Conservation (phyloP, 176 grass and related monocot species). For the Paspalum vaginatum region DNA sequence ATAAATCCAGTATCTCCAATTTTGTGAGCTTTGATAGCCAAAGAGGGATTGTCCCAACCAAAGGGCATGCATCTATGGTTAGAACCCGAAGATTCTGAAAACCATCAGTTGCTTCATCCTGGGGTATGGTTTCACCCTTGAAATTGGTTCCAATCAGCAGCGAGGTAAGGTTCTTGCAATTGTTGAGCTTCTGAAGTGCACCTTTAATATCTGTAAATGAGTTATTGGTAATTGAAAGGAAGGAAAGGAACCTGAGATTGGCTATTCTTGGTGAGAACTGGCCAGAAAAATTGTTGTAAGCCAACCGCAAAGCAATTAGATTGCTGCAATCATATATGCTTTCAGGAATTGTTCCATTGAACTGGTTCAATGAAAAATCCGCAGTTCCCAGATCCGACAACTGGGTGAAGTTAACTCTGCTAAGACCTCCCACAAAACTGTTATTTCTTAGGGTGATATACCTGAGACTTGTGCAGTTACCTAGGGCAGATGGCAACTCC, state of each 20-base stretch:
- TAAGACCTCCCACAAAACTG: slow-evolving; percentile 54
- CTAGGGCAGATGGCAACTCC: slow-evolving; percentile 50
- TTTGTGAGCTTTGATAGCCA: slow-evolving; percentile 70
- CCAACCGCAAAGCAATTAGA: slow-evolving; percentile 64
- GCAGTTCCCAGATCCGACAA: slow-evolving; percentile 58
- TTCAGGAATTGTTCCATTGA: slow-evolving; percentile 64
- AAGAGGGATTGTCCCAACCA: slow-evolving; percentile 57
- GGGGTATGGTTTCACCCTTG: slow-evolving; percentile 52
- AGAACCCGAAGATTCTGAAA: slow-evolving; percentile 66
- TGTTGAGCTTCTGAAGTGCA: slow-evolving; percentile 66
- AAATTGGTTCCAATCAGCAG: slow-evolving; percentile 67
- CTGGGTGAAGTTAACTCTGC: slow-evolving; percentile 58
- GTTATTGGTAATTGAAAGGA: slow-evolving; percentile 69
- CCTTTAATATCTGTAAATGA: slow-evolving; percentile 57
- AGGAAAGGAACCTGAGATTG: slow-evolving; percentile 60
- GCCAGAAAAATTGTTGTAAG: slow-evolving; percentile 56
- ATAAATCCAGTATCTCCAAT: slow-evolving; percentile 70
- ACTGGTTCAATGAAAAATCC: slow-evolving; percentile 64
- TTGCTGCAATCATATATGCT: slow-evolving; percentile 71
- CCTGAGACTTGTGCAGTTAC: slow-evolving; percentile 61
- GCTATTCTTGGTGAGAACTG: slow-evolving; percentile 59
- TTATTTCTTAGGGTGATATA: slow-evolving; percentile 70
- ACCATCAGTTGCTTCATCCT: slow-evolving; percentile 50
- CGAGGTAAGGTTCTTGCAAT: slow-evolving; percentile 55
- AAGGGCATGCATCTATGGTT: slow-evolving; percentile 45